Evolutionary conservation across 352 stramenopile species (phyloP).

Genomic region (Globisporangium abappressorium): DNA sequence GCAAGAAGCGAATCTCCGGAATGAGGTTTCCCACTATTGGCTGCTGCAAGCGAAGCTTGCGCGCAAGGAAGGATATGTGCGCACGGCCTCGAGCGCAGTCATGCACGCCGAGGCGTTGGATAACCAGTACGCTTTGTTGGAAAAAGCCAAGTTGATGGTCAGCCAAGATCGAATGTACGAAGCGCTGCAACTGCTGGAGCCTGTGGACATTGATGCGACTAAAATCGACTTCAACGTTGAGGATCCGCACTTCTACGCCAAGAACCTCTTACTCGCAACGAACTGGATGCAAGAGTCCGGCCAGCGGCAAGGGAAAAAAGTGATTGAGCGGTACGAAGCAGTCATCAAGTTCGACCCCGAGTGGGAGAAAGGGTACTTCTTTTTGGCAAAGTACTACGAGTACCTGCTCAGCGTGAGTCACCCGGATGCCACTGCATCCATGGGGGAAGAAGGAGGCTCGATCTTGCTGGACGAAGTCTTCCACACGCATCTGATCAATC

Average conservation of each 20-base stretch:
- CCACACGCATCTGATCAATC: constrained; percentile 73
- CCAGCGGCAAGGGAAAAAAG: constrained; percentile 91
- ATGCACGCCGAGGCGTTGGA: constrained; percentile 83
- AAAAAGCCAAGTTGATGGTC: constrained; percentile 82
- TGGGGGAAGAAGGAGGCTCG: constrained; percentile 35
- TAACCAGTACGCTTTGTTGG: constrained; percentile 67
- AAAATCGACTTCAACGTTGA: constrained; percentile 76
- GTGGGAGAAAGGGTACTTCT: constrained; percentile 94
- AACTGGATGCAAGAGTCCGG: constrained; percentile 96
- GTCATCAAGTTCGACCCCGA: constrained; percentile 92
- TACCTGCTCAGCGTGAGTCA: constrained; percentile 83
- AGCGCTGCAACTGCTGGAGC: constrained; percentile 80
- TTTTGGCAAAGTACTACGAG: constrained; percentile 89
- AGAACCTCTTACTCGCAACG: constrained; percentile 91
- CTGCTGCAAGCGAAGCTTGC: constrained; percentile 79
- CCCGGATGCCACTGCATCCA: constrained; percentile 36
- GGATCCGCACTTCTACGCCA: constrained; percentile 73
- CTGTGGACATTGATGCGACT: constrained; percentile 70
- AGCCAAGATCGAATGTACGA: constrained; percentile 83
- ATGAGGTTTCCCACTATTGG: constrained; percentile 81
- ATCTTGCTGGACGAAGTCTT: constrained; percentile 59
- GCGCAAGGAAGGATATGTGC: constrained; percentile 79
- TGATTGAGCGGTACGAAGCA: constrained; percentile 93
- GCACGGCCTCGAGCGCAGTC: constrained; percentile 75
- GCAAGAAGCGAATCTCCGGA: constrained; percentile 52